Evolutionary conservation across 345 rosid genomes (phyloP).

Genomic region (Euphorbia pulcherrima): DNA sequence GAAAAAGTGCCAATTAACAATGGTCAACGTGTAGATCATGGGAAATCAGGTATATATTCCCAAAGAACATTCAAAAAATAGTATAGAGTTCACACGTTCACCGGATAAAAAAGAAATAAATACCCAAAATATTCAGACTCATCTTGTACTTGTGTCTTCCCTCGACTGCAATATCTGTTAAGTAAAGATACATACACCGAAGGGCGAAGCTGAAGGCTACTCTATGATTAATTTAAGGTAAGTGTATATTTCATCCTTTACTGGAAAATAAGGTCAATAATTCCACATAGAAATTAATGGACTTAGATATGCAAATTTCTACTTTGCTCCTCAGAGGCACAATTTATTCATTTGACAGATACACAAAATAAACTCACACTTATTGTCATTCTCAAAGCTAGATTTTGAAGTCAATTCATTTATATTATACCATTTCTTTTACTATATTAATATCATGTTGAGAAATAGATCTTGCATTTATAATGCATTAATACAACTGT

Average conservation of each 20-base stretch:
- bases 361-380: not conserved
- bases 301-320: not conserved
- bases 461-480: not conserved
- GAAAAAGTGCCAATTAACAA: not conserved
- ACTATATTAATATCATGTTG: no score
- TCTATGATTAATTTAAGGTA: not conserved
- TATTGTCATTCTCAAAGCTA: not conserved
- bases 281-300: not conserved
- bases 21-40: not conserved
- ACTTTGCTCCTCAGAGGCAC: not conserved
- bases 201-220: not conserved
- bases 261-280: not conserved
- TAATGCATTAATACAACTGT: conserved; percentile 13
- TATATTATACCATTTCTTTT: not conserved
- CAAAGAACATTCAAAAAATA: not conserved
- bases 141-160: not conserved
- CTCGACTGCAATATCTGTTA: not conserved
- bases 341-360: not conserved
- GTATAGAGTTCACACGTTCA: not conserved
- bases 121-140: not conserved
- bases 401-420: not conserved
- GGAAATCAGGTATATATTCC: not conserved
- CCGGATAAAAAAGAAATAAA: not conserved
- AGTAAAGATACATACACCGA: not conserved
- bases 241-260: not conserved